phyloP scores from a whole-genome alignment of 257 asterid species.

The Osmanthus fragrans region DNA sequence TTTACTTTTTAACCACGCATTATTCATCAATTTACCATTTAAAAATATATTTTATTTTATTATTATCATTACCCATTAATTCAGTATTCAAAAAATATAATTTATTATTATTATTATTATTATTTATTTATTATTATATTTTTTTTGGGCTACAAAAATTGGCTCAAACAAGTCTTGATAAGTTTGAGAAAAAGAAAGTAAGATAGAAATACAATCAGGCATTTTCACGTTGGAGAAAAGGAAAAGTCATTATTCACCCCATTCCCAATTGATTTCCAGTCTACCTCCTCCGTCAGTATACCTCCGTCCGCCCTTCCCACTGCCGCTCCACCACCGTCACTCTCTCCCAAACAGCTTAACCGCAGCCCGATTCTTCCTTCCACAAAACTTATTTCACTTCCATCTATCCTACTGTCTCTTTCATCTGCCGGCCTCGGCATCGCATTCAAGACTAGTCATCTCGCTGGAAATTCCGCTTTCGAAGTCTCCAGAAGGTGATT shows the following conservation, averaged over 20 bases:
- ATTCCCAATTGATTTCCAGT: not conserved
- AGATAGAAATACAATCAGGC: no score
- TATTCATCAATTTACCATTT: no score
- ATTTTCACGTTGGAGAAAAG: not conserved
- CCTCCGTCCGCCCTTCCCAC: constrained; percentile 14
- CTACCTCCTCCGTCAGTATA: not conserved
- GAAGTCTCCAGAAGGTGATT: constrained; percentile 22
- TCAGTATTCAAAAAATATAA: no score
- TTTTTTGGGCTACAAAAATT: no score
- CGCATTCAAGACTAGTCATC: constrained; percentile 21
- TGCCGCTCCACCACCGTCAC: constrained; percentile 20
- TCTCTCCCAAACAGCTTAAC: constrained; percentile 1
- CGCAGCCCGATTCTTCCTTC: constrained; percentile 1
- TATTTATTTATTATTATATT: no score
- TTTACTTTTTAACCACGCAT: no score
- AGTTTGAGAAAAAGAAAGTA: no score
- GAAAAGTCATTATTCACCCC: not conserved
- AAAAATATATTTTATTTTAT: no score
- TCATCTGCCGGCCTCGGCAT: constrained; percentile 21
- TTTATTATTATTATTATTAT: no score
- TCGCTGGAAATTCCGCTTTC: constrained; percentile 23
- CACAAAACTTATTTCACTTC: not conserved
- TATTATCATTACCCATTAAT: no score
- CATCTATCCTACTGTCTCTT: constrained; percentile 15
- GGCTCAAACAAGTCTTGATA: no score